A percentile compares a stretch with the other conserved stretches of the same genome.
Evolutionary conservation across 805 yeast genomes (phyloP).

Genomic region (Yarrowia sp.): DNA sequence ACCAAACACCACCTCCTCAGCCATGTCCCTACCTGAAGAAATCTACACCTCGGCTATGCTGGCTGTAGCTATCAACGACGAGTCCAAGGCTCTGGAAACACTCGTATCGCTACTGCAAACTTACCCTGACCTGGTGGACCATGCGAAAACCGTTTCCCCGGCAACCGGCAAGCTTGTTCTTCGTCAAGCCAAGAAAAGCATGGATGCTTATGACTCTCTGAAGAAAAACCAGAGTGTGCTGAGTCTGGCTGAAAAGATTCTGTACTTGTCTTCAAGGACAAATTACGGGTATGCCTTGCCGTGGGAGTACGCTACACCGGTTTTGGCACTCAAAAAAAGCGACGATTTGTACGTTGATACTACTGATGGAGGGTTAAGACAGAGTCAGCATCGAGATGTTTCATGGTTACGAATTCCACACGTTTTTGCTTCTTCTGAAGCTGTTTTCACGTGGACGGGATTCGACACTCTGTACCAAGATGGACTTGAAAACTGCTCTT

Average conservation of each 20-base stretch:
- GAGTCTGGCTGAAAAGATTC: constrained; percentile 31
- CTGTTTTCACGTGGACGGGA: constrained; percentile 11
- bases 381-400: constrained; percentile 5
- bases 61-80: background rate
- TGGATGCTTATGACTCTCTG: constrained; percentile 31
- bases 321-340: background rate
- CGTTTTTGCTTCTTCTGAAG: constrained; percentile 10
- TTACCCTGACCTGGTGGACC: background rate
- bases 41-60: constrained; percentile 4
- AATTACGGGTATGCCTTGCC: constrained; percentile 37
- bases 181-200: constrained; percentile 20
- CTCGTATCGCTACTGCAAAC: background rate
- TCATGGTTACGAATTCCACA: constrained; percentile 2
- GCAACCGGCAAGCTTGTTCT: background rate
- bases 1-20: background rate
- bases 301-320: constrained; percentile 29
- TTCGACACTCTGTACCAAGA: constrained; percentile 32
- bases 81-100: background rate
- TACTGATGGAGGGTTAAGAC: background rate
- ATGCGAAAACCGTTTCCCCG: background rate
- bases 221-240: constrained; percentile 23
- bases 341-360: constrained; percentile 10
- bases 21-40: constrained; percentile 10
- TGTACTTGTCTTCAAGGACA: constrained; percentile 3
- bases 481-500: constrained; percentile 62